These are phyloP conservation scores for Carpinus fangiana DNA, from an alignment of 306 rosid species.

Conservation along the genomic window DNA sequence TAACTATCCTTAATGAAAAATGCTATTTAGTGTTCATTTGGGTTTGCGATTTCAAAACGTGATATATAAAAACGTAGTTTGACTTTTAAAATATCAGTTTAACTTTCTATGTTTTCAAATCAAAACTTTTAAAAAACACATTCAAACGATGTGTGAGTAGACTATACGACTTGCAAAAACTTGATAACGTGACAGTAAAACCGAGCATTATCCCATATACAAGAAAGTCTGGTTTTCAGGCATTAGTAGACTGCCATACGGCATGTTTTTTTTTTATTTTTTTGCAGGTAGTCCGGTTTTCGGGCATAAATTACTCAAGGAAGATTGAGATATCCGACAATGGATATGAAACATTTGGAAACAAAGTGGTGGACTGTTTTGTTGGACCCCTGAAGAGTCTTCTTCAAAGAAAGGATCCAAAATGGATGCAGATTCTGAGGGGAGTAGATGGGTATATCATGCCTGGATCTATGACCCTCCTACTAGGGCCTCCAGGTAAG, in stretches of 20 bases:
- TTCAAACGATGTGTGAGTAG: too few species aligned
- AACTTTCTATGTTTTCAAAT: too few species aligned
- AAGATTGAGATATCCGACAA: conserved; percentile 3
- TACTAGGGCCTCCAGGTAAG: conserved; percentile 8
- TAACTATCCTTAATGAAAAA: not conserved
- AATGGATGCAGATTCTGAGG: not conserved
- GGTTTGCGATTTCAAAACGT: too few species aligned
- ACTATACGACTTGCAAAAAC: too few species aligned
- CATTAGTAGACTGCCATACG: too few species aligned
- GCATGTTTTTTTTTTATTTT: not conserved
- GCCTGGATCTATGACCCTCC: conserved; percentile 14
- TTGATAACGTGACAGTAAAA: too few species aligned
- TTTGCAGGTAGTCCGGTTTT: conserved; percentile 10
- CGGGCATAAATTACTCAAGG: not conserved
- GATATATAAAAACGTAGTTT: too few species aligned
- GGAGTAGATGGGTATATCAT: conserved; percentile 13
- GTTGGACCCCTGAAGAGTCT: conserved; percentile 11
- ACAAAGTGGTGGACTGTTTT: conserved; percentile 1
- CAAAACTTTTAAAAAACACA: too few species aligned
- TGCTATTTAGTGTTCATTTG: too few species aligned
- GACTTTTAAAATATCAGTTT: too few species aligned
- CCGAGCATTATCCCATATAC: too few species aligned
- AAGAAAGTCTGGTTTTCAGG: too few species aligned
- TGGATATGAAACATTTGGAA: conserved; percentile 17
- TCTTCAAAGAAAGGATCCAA: not conserved